A percentile compares a stretch with the other conserved stretches of the same genome.
These are phyloP conservation scores for Rutidosis leptorrhynchoides DNA, from an alignment of 129 eudicot species.

Conservation along the genomic window DNA sequence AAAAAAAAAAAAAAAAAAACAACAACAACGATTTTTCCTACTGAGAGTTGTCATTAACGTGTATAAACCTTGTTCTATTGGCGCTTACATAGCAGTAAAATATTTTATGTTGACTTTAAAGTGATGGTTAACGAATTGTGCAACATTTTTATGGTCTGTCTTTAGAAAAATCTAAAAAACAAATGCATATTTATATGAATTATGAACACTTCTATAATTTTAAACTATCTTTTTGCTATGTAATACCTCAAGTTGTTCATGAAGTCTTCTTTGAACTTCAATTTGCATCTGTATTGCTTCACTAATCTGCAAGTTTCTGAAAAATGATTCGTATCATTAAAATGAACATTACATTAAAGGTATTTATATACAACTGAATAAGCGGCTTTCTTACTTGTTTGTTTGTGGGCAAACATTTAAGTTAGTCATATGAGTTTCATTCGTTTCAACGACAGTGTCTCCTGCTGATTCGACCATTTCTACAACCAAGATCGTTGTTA, in stretches of 20 bases:
- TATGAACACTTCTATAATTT: not conserved
- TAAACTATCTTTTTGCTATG: not conserved
- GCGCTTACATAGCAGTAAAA: too few species aligned
- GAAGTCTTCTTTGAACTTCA: slow-evolving; percentile 87
- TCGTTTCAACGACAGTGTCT: slow-evolving; percentile 44
- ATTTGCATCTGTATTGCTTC: slow-evolving; percentile 97
- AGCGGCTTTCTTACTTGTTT: slow-evolving; percentile 55
- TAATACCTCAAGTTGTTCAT: slow-evolving; percentile 64
- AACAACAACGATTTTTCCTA: too few species aligned
- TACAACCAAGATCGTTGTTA: slow-evolving; percentile 25
- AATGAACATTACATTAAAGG: slow-evolving; percentile 17
- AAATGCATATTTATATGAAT: too few species aligned
- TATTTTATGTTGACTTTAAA: too few species aligned
- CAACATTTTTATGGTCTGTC: too few species aligned
- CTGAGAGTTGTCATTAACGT: too few species aligned
- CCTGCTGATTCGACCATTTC: slow-evolving; percentile 40
- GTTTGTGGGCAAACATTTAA: slow-evolving; percentile 51
- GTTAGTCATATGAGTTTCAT: slow-evolving; percentile 48
- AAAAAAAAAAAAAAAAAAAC: too few species aligned
- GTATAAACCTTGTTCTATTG: too few species aligned
- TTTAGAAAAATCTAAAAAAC: too few species aligned
- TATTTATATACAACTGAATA: not conserved
- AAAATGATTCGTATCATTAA: slow-evolving; percentile 16
- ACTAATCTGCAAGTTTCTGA: slow-evolving; percentile 72
- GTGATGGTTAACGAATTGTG: too few species aligned